Evolutionary conservation across 345 rosid species (phyloP).

Genomic region (Dipteronia dyeriana): DNA sequence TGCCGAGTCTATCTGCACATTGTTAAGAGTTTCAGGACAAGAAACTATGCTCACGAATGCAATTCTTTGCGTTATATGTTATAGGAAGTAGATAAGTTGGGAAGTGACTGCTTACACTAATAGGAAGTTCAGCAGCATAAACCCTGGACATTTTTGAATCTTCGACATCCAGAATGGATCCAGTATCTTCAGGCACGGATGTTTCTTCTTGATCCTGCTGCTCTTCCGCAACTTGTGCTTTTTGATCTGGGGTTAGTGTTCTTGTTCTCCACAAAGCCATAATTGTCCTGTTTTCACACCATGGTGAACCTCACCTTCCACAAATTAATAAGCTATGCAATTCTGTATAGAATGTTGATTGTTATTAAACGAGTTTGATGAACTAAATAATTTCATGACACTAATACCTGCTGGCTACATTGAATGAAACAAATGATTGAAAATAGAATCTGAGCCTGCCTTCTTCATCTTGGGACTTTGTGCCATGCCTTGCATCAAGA

Average conservation of each 20-base stretch:
- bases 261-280: conserved; percentile 87
- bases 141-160: conserved; percentile 52
- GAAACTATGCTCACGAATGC: not conserved
- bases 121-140: conserved; percentile 58
- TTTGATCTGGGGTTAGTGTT: conserved; percentile 52
- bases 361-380: not conserved
- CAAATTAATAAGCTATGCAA: not conserved
- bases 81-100: not conserved
- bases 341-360: not conserved
- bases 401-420: conserved; percentile 65
- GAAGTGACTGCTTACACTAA: conserved; percentile 45
- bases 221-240: conserved; percentile 60
- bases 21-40: conserved; percentile 12
- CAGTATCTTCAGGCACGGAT: conserved; percentile 39
- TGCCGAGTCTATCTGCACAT: conserved; percentile 52
- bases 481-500: conserved; percentile 76
- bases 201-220: conserved; percentile 49
- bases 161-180: conserved; percentile 34
- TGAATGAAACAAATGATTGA: conserved; percentile 81
- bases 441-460: conserved; percentile 73
- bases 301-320: conserved; percentile 16
- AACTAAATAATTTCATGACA: not conserved
- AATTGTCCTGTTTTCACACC: conserved; percentile 59
- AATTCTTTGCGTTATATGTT: not conserved
- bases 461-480: conserved; percentile 78